Evolutionary conservation across 2,329 filamentous ascomycete species (phyloP), one percentile per base, ranked within the genome.

Genomic region (Coniosporium tulheliwenetii): DNA sequence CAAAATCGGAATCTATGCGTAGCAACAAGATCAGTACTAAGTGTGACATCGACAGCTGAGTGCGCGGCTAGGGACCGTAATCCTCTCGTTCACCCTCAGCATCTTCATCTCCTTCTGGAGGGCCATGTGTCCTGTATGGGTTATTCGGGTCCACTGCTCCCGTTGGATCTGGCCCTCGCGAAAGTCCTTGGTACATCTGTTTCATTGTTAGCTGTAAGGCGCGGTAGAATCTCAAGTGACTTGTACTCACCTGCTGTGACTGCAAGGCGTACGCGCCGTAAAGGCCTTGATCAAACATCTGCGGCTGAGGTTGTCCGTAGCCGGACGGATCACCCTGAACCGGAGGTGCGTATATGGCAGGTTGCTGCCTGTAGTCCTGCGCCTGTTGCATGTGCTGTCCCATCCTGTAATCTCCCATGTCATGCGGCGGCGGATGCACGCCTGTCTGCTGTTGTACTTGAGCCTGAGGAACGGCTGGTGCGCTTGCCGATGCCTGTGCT

Each of bases 221-320:
- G 30, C 13, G 36, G 15, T 10, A 39, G 5, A 12, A 3, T 39
- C n/a, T 15, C 15, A 30, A 15, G 12, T 12, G 4, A 15, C 10
- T n/a, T 26, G 36, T 37, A 62, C 73, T 58, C 69, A 87, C 84
- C 68, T 86, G 84, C 60, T 93, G 85, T 47, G 82, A 75, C 51
- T 81, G 79, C 73, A 94, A 84, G 46, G 79, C 73, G 58, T 93
- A 93, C 15, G 59, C 56, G 33, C 73, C 73, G 59, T 96, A 96
- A 71, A 95, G 94, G 47, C 76, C 77, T 46, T 85, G 79, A 42
- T 79, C 72, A 55, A 86, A 94, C 72, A 95, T 93, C 47, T 77
- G 68, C 39, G 58, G 60, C 50, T 83, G 80, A 37, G 81, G 74
- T 53, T 91, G 85, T 10, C 79, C 82, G 56, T 93, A 93, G 10